Evolutionary conservation across 1,139 yeast species (phyloP), one percentile per base, ranked within the genome.

Genomic region (Blastobotrys serpentis): DNA sequence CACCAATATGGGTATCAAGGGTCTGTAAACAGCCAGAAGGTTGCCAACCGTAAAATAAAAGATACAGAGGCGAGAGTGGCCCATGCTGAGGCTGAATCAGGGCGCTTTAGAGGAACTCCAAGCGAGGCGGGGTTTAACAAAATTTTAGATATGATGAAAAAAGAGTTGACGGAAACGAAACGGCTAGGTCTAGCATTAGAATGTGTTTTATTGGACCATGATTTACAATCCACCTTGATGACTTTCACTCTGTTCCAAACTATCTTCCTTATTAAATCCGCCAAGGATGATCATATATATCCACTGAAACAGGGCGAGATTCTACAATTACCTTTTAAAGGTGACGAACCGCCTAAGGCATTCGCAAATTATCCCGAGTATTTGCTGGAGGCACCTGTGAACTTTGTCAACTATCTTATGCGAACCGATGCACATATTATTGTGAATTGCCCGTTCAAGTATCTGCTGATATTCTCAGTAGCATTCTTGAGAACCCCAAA

Each of bases 1-100:
- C 70, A 88, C 49, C 90, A 92, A 57, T 94, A 86, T 66, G 99
- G 98, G 41, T 71, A 88, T 38, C 95, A 95, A 29, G 98, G 97
- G 44, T 70, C 86, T 0, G 70, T 76, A 47, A 74, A 81, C 42
- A 76, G 77, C 43, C 80, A 79, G 55, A 81, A 79, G 46, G 76
- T 82, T 50, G 63, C 81, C 36, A 75, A 78, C 51, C 72, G 73
- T 37, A 73, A 73, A 48, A 69, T 81, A 34, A 77, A 80, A 46
- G 82, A 79, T 53, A 56, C 77, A 30, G 73, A 76, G 43, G 75
- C 74, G 52, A 77, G 83, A 50, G 61, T 84, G 16, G 77, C 75
- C 4, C 74, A 68, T 39, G 68, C 71, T 50, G 63, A 66, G 38
- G 57, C 59, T 17, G 64, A 62, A 41, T 52, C 50, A 29, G 53